Evolutionary conservation across 306 rosid genomes (phyloP), one percentile per base, ranked within the genome.

Genomic region (Myrica gale): DNA sequence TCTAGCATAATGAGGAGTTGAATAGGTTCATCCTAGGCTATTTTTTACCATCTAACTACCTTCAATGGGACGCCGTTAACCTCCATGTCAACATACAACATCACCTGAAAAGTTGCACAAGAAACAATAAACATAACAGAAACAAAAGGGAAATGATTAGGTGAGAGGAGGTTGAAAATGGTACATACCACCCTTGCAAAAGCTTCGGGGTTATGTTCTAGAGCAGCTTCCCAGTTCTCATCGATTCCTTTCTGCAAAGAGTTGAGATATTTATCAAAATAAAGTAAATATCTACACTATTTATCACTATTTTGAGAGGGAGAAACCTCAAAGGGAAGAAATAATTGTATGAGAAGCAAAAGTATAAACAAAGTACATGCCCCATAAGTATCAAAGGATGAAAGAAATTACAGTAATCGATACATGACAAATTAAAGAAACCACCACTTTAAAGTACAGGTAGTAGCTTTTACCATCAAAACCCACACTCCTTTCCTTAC

Each of bases 21-120:
- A 79, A 79, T 37, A 46, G 68, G 60, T 68, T 71, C 65, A 69
- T 53, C 39, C 62, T 42, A 20, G 26, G 32, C 47, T 74, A 71
- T 17, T 37, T 52, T 52, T 74, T 50, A 79, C 54, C 17, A 63
- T 60, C 71, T 53, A 76, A 69, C 78, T 77, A 92, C 99, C 97
- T 95, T 95, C 83, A 95, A 79, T 6, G 99, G 97, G 61, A 95
- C 89, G 71, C 97, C 97, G 84, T 95, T 95, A 60, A 92, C 97
- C 81, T 95, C 99, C 99, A 95, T 95, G 86, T 92, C 99, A 72
- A 95, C 97, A 83, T 92, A 95, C 86, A 95, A 78, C 99, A 95
- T 95, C 71, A 95, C 86, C 97, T 95, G 88, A 74, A 87, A 62
- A 47, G 68, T 71, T 47, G 44, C 74, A 83, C 42, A 12, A 58